Evolutionary conservation across 176 grass and related monocot genomes (phyloP), one percentile per base, ranked within the genome.

Genomic region (Puya raimondii): DNA sequence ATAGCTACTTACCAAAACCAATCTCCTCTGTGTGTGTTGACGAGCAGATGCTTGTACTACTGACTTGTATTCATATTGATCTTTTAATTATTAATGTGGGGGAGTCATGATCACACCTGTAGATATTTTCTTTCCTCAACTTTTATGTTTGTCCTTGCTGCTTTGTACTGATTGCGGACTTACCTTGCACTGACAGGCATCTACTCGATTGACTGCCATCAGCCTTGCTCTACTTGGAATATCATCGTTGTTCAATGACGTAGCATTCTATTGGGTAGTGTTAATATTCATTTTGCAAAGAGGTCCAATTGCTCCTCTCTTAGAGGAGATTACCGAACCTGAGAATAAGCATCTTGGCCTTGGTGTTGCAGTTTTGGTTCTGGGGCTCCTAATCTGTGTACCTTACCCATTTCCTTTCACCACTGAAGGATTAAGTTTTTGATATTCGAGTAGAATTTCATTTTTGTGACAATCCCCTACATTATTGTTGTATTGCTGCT

Each of bases 241-340:
- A 20, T 66, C 89, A 12, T 82, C 94, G 0, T 83, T 99, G 52
- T 90, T 93, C 73, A 99, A 25, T 1, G 94, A 99, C 1, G 82
- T 93, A 0, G 80, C 89, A 0, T 99, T 93, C 72, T 99, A 99
- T 74, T 99, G 87, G 90, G 82, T 83, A 13, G 89, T 88, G 51
- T 76, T 99, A 57, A 83, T 99, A 82, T 93, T 99, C 74, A 90
- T 99, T 86, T 67, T 99, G 51, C 94, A 99, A 72, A 77, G 94
- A 49, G 94, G 94, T 0, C 94, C 94, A 0, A 74, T 99, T 1
- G 80, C 89, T 64, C 94, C 94, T 49, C 94, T 93, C 1, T 87
- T 84, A 0, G 89, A 99, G 48, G 94, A 99, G 72, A 86, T 99
- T 16, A 86, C 89, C 1, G 94, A 93, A 1, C 89, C 94, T 17